Base-by-base conservation (phyloP, 805 yeast species). In the Yamadazyma takamatsuzukensis region DNA sequence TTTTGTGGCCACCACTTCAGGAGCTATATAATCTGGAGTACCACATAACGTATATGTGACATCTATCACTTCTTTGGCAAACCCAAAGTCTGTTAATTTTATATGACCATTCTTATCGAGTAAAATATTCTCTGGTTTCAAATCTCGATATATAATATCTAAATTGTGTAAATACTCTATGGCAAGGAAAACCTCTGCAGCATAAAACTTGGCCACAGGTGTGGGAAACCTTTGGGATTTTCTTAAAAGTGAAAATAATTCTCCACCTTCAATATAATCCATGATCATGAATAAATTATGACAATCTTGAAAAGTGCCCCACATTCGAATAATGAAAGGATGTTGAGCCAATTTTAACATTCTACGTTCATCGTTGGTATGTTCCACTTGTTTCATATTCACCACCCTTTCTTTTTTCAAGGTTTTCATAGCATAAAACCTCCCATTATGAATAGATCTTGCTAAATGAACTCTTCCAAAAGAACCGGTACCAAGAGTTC, bases 261-360 rank as follows among this genome's bases (percentile, higher is more conserved):
- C 81, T 16, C 81, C 81, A 15, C 81, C 81, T 52, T 76, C 81
- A 46, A 76, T 74, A 53, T 74, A 76, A 48, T 76, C 81, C 81
- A 76, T 76, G 22, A 76, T 72, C 80, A 76, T 74, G 41, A 75
- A 76, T 36, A 76, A 54, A 43, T 73, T 73, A 43, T 64, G 66
- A 23, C 74, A 61, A 46, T 76, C 81, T 50, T 75, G 80, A 47
- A 70, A 76, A 5, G 80, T 76, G n/a, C 81, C 81, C 81, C 81
- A 76, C 80, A 76, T 74, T 36, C 80, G 51, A 40, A 74, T 75
- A 42, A 76, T 60, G 41, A 75, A 76, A 5, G 81, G 81, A 46
- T 76, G 81, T 42, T 75, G 76, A 9, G 75, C 76, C 34, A 74
- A 58, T 40, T 70, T 72, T 24, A 76, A 56, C 75, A 76, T 76